Base-by-base conservation (phyloP, 2,329 filamentous ascomycete genomes). In the Alternaria postmessia region DNA sequence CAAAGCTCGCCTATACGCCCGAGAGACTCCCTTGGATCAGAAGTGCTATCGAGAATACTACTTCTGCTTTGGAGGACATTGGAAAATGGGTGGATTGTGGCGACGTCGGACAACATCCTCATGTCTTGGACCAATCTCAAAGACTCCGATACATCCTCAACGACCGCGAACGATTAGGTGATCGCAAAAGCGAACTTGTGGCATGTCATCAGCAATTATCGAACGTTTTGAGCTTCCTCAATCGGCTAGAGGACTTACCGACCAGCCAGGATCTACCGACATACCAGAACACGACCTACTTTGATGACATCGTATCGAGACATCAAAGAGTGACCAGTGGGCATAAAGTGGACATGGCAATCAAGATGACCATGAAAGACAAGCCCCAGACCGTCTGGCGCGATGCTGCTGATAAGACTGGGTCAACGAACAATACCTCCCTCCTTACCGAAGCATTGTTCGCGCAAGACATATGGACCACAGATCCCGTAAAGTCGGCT, bases 131-230 rank as follows among this genome's bases (percentile, higher is more conserved):
- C 62, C 14, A 69, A 64, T 8, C 54, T 64, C n/a, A 63, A 14
- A 43, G 36, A 14, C 11, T 73, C 7, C 61, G 59, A 16, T 72
- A 66, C 61, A 64, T 70, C 12, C 67, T 73, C 36, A 66, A 67
- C 14, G 68, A 71, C 32, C 66, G 67, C 30, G 66, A 71, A 18
- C 72, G 72, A 57, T 24, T 73, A 36, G 12, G 64, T 18, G 70
- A 68, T 42, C 59, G 70, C 22, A 64, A 65, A 22, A 63, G 57
- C 6, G 68, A 71, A 49, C 61, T 74, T 2, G 52, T 51, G 4
- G 59, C 63, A 11, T 74, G 71, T 11, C 71, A 74, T 49, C 71
- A 71, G 14, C 68, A 71, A 24, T 38, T 74, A 2, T 73, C 70
- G 7, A 70, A 59, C 28, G 68, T 74, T 2, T 57, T 74, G 1